Evolutionary conservation across 75 land plant genomes (phyloP).

Genomic region (Azolla pinnata): DNA sequence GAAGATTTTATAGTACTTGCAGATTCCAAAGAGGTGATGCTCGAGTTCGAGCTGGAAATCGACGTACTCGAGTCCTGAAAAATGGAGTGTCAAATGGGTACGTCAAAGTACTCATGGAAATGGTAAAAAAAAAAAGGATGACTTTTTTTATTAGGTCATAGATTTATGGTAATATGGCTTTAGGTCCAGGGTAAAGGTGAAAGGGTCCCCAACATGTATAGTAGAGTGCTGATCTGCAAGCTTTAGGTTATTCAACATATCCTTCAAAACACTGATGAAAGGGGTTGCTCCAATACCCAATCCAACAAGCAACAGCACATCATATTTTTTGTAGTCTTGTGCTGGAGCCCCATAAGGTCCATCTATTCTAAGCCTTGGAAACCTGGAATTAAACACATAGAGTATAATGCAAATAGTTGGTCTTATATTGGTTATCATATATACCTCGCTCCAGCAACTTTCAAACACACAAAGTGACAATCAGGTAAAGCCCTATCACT

Average conservation of each 20-base stretch:
- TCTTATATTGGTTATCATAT: no score
- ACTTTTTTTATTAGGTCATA: no score
- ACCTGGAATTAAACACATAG: no score
- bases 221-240: conserved; percentile 3
- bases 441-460: no score
- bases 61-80: conserved; percentile 1
- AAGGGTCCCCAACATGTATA: neutral
- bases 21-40: neutral
- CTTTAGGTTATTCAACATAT: conserved; percentile 38
- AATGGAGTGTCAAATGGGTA: neutral
- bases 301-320: conserved; percentile 42
- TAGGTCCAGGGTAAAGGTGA: no score
- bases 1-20: neutral
- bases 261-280: conserved; percentile 38
- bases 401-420: no score
- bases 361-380: conserved; percentile 69
- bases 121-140: no score
- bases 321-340: conserved; percentile 49
- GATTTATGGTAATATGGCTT: no score
- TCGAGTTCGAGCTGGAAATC: neutral
- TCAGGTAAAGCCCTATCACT: no score
- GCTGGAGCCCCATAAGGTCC: conserved; percentile 59
- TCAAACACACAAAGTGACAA: no score
- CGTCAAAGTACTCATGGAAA: neutral
- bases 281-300: conserved; percentile 53